A percentile compares a stretch with the other conserved stretches of the same genome.
These are phyloP conservation scores for Herpetomonas tarakana DNA, from an alignment of 208 protist genomes.

Conservation along the genomic window DNA sequence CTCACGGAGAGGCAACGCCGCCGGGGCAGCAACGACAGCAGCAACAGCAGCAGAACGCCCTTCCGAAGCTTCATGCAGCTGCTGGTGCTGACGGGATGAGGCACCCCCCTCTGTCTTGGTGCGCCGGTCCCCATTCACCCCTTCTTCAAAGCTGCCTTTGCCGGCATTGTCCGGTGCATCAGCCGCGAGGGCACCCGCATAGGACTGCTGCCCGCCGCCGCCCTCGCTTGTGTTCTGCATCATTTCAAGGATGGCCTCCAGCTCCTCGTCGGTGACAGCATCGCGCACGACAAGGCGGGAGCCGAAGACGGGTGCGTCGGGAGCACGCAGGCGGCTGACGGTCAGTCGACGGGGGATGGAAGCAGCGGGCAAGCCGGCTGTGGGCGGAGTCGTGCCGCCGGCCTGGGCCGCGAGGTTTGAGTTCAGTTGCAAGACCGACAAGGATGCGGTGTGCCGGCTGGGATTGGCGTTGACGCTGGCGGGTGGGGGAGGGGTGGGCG, in stretches of 20 bases:
- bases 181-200: too few relatives aligned
- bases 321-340: constrained; percentile 53
- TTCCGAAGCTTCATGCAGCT: too few relatives aligned
- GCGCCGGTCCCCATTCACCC: too few relatives aligned
- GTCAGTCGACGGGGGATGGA: constrained; percentile 9
- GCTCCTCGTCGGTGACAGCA: constrained; percentile 2
- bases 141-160: too few relatives aligned
- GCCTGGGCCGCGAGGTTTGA: background rate
- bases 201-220: too few relatives aligned
- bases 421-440: background rate
- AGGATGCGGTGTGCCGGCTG: background rate
- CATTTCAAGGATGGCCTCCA: constrained; percentile 15
- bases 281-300: constrained; percentile 43
- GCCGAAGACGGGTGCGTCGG: constrained; percentile 42
- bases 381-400: background rate
- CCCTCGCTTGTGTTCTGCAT: too few relatives aligned
- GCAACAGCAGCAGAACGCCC: constrained; percentile 1
- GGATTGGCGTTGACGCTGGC: constrained; percentile 2
- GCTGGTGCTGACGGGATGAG: too few relatives aligned
- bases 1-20: background rate
- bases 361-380: background rate
- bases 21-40: background rate
- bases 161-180: too few relatives aligned
- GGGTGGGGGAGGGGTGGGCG: background rate
- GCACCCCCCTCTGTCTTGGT: too few relatives aligned